Conservation (phyloP, 306 rosid species). For the Boehmeria nivea region DNA sequence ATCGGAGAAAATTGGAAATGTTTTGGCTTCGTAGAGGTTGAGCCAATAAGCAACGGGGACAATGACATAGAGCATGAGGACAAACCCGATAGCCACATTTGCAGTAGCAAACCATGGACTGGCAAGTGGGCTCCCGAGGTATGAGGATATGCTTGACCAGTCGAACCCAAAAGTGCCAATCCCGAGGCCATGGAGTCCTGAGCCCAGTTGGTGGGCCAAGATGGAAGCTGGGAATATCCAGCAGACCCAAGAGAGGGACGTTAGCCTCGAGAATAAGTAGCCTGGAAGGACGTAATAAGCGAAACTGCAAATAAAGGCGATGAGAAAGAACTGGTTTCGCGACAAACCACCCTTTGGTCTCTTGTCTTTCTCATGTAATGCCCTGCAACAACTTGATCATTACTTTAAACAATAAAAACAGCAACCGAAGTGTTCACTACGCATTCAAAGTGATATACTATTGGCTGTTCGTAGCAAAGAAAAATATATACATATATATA, state of each 20-base stretch:
- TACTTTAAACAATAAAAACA: too few relatives aligned
- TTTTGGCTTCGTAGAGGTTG: slow-evolving; percentile 52
- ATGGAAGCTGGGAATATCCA: slow-evolving; percentile 71
- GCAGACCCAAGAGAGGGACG: slow-evolving; percentile 70
- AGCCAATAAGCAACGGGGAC: slow-evolving; percentile 60
- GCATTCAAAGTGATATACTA: too few relatives aligned
- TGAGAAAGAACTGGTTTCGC: slow-evolving; percentile 64
- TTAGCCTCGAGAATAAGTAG: slow-evolving; percentile 63
- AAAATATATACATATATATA: too few relatives aligned
- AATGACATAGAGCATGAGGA: slow-evolving; percentile 44
- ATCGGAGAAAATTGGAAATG: slow-evolving; percentile 78
- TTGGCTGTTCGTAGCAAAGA: too few relatives aligned
- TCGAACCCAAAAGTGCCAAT: slow-evolving; percentile 63
- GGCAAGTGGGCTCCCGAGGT: slow-evolving; percentile 76
- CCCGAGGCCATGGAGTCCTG: slow-evolving; percentile 80
- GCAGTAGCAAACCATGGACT: slow-evolving; percentile 96
- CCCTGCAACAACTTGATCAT: slow-evolving; percentile 48
- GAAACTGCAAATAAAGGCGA: slow-evolving; percentile 62
- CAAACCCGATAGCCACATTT: slow-evolving; percentile 68
- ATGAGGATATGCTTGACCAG: slow-evolving; percentile 75
- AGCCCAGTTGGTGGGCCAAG: slow-evolving; percentile 65
- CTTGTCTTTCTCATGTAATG: slow-evolving; percentile 67
- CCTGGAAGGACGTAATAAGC: slow-evolving; percentile 76
- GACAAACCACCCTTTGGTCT: slow-evolving; percentile 49
- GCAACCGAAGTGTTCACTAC: too few relatives aligned